Conservation (phyloP, 176 grass and related monocot species). For the Guadua angustifolia region DNA sequence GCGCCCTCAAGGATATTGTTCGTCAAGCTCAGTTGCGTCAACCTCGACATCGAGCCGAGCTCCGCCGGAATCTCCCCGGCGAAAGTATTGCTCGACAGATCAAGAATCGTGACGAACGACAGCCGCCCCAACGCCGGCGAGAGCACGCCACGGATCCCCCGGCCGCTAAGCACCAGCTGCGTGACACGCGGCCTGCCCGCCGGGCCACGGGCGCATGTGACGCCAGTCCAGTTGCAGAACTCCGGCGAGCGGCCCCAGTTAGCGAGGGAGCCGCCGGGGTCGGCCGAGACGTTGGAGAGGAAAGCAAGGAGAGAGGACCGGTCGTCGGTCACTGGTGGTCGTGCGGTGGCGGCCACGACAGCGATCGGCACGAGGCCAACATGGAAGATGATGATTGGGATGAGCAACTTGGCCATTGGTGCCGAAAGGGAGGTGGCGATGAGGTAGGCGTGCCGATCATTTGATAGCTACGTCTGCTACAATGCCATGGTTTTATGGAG, state of each 20-base stretch:
- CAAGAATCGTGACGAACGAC: constrained; percentile 55
- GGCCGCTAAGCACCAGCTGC: constrained; percentile 52
- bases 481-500: constrained; percentile 65
- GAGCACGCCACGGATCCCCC: constrained; percentile 49
- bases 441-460: constrained; percentile 42
- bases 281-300: constrained; percentile 50
- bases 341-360: constrained; percentile 20
- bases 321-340: constrained; percentile 41
- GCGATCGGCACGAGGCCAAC: constrained; percentile 41
- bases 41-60: constrained; percentile 41
- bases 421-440: constrained; percentile 15
- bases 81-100: constrained; percentile 63
- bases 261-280: constrained; percentile 36
- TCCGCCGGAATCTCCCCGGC: constrained; percentile 55
- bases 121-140: constrained; percentile 53
- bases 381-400: constrained; percentile 49
- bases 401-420: constrained; percentile 36
- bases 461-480: constrained; percentile 63
- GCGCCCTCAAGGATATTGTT: constrained; percentile 58
- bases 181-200: constrained; percentile 36
- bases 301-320: constrained; percentile 54
- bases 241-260: constrained; percentile 57
- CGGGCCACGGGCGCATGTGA: constrained; percentile 44
- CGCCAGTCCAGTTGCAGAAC: constrained; percentile 74
- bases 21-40: constrained; percentile 69